Base-by-base conservation (phyloP, 169 alveolate genomes). In the Eimeria necatrix region DNA sequence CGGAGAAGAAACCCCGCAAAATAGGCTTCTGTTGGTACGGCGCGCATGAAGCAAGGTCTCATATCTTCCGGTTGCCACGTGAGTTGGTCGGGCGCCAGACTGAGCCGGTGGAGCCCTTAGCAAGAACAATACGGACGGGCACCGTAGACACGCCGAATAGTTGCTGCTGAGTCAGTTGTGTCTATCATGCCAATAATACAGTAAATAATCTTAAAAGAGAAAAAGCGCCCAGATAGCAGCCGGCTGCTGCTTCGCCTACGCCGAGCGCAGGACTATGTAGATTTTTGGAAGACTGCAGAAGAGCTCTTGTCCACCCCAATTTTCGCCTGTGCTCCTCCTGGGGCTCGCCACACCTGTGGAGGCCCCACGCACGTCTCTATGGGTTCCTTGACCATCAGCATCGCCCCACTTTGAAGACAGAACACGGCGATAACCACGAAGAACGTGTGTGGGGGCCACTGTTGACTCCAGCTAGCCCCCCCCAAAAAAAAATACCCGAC, bases 401-500 rank as follows among this genome's bases (percentile, higher is more conserved):
- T 48, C 60, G 85, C 85, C 85, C 60, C 59, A 74, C n/a, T 74
- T 46, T 20, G 85, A 59, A 53, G 85, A 81, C 71, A 51, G 51
- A 49, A 53, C 90, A 49, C 90, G 46, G 90, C 53, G 32, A 14
- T 9, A 51, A 84, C 49, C 92, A 84, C 80, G 70, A 41, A 51
- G 92, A 70, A 24, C 59, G 26, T 22, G 73, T 60, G 48, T 20
- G 76, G 26, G 49, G 91, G 92, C 92, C 92, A 60, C 92, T 84
- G 92, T 84, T 59, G 76, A 84, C 92, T 84, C 92, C 92, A 84
- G 92, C 92, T 60, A 84, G 92, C 92, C 92, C 92, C 92, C 92
- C 92, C 18, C 48, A 60, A 46, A 56, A 83, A 84, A 56, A 84
- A 84, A 84, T 84, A 84, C 92, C 68, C 92, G 92, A 60, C 76